Conservation (phyloP, 2,329 filamentous ascomycete genomes). For the Penicillium decumbens region DNA sequence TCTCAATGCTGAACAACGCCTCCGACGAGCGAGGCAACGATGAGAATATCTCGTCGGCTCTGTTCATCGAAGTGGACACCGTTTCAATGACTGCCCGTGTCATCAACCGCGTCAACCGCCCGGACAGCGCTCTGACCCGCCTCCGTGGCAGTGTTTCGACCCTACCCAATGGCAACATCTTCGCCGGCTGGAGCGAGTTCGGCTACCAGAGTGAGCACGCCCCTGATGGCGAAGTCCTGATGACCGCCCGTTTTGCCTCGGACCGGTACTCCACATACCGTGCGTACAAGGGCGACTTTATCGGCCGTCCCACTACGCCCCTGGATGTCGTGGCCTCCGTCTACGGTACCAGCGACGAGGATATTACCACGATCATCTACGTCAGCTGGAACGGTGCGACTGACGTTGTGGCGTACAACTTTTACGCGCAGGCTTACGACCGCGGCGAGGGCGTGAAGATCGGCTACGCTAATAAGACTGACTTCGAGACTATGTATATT, state of each 20-base stretch:
- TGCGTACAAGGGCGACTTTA: slow-evolving; percentile 38
- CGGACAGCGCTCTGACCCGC: slow-evolving; percentile 32
- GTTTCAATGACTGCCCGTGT: slow-evolving; percentile 28
- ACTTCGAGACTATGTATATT: slow-evolving; percentile 34
- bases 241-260: slow-evolving; percentile 36
- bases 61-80: slow-evolving; percentile 32
- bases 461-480: slow-evolving; percentile 26
- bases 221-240: slow-evolving; percentile 32
- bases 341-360: slow-evolving; percentile 24
- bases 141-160: slow-evolving; percentile 36
- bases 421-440: slow-evolving; percentile 24
- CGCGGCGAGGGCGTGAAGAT: slow-evolving; percentile 17
- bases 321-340: slow-evolving; percentile 33
- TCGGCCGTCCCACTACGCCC: slow-evolving; percentile 30
- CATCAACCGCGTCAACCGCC: slow-evolving; percentile 30
- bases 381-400: slow-evolving; percentile 34
- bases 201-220: slow-evolving; percentile 37
- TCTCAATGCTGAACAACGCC: slow-evolving; percentile 36
- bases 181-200: slow-evolving; percentile 36
- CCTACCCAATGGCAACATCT: slow-evolving; percentile 36
- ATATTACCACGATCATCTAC: slow-evolving; percentile 20
- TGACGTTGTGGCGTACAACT: slow-evolving; percentile 33
- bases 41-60: slow-evolving; percentile 29
- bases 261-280: slow-evolving; percentile 39
- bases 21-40: slow-evolving; percentile 29